These are phyloP conservation scores for Phlyctochytrium arcticum DNA, from an alignment of 192 early-diverging fungal genomes.

Conservation along the genomic window DNA sequence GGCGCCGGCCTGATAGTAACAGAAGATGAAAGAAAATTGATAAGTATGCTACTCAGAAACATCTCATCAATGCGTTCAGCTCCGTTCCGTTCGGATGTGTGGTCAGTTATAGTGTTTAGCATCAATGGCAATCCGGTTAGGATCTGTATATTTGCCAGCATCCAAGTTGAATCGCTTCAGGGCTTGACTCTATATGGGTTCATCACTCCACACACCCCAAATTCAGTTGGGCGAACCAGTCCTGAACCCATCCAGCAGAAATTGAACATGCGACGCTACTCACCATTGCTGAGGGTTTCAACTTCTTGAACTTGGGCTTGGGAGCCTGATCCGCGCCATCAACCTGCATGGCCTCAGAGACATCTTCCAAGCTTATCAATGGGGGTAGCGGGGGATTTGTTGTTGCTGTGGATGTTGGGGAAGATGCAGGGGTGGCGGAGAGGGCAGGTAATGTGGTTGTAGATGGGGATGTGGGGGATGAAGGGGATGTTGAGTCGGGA, in stretches of 20 bases:
- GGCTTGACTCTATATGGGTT: constrained; percentile 45
- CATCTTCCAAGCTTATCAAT: too few species aligned
- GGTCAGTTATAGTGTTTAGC: constrained; percentile 15
- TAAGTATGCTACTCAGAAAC: background rate
- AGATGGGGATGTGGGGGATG: background rate
- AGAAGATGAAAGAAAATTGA: background rate
- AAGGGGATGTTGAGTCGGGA: background rate
- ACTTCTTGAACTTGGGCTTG: background rate
- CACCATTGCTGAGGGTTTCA: background rate
- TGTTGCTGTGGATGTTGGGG: too few species aligned
- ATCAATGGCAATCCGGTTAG: background rate
- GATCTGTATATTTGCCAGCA: constrained; percentile 6
- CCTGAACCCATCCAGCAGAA: too few species aligned
- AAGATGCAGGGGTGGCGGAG: background rate
- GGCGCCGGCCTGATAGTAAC: constrained; percentile 10
- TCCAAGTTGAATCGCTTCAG: constrained; percentile 13
- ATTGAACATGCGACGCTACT: background rate
- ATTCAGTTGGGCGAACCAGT: too few species aligned
- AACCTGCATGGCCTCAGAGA: background rate
- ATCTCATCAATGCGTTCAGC: background rate
- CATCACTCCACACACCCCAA: constrained; percentile 7
- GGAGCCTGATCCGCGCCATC: background rate
- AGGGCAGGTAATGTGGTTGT: background rate
- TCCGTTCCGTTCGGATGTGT: constrained; percentile 6
- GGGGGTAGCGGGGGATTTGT: too few species aligned